Evolutionary conservation across 306 rosid species (phyloP).

Genomic region (Lathyrus sativus): DNA sequence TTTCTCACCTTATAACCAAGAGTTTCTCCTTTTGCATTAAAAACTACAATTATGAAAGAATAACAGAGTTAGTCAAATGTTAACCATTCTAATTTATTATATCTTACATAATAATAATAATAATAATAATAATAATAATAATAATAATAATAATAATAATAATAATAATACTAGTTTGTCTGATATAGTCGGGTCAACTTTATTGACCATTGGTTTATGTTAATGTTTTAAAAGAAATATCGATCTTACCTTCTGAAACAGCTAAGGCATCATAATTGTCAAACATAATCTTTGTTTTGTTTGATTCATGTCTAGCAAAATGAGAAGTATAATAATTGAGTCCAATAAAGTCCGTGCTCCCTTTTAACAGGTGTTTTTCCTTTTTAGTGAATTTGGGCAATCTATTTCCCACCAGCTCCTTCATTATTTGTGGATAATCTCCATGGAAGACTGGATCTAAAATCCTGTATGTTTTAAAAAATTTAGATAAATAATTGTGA

Average conservation of each 20-base stretch:
- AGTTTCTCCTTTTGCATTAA: conserved; percentile 21
- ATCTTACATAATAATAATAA: too few species aligned
- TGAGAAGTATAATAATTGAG: conserved; percentile 45
- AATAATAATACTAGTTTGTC: neutral
- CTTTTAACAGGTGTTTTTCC: conserved; percentile 33
- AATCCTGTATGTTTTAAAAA: conserved; percentile 22
- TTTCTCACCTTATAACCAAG: conserved; percentile 43
- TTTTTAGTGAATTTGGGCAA: conserved; percentile 39
- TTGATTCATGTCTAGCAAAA: conserved; percentile 30
- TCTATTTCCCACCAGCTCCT: conserved; percentile 32
- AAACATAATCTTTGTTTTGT: neutral
- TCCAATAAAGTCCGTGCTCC: conserved; percentile 40
- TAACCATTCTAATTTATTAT: too few species aligned
- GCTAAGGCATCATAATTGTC: conserved; percentile 27
- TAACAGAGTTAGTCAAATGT: neutral
- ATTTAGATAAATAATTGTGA: too few species aligned
- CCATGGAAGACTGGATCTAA: conserved; percentile 40
- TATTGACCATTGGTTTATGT: too few species aligned
- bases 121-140: too few species aligned
- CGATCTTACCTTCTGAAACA: neutral
- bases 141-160: too few species aligned
- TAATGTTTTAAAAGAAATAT: too few species aligned
- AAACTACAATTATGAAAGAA: conserved; percentile 11
- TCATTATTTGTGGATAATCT: conserved; percentile 45
- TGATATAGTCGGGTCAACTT: too few species aligned